A percentile compares a stretch with the other conserved stretches of the same genome.
Conservation (phyloP, 2,329 filamentous ascomycete genomes). For the Verticillium zaregamsianum region DNA sequence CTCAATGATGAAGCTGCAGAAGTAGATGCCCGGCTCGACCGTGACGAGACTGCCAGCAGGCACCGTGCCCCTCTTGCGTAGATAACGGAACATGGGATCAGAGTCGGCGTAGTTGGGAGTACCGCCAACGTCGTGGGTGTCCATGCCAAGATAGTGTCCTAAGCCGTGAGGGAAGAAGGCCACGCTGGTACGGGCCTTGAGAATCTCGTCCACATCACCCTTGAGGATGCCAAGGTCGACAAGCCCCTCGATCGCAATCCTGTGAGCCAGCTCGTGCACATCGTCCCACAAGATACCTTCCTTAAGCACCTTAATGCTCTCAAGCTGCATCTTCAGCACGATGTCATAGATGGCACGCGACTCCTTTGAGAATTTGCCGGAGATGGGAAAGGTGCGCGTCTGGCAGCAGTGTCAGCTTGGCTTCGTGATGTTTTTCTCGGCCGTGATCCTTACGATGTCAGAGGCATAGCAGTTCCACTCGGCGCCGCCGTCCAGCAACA, state of each 20-base stretch:
- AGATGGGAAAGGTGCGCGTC: constrained; percentile 84
- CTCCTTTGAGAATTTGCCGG: constrained; percentile 65
- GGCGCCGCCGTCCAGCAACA: constrained; percentile 80
- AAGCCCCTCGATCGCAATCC: constrained; percentile 76
- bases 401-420: constrained; percentile 25
- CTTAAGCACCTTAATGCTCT: constrained; percentile 69
- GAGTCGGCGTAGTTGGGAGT: constrained; percentile 73
- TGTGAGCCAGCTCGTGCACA: constrained; percentile 75
- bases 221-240: constrained; percentile 70
- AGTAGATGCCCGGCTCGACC: constrained; percentile 93
- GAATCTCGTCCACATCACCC: constrained; percentile 65
- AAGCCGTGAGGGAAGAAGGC: constrained; percentile 92
- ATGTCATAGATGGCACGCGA: constrained; percentile 74
- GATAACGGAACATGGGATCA: constrained; percentile 82
- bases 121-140: constrained; percentile 84
- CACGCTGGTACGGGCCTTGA: constrained; percentile 73
- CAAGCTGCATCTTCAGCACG: constrained; percentile 81
- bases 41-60: constrained; percentile 80
- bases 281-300: constrained; percentile 76
- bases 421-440: neutral
- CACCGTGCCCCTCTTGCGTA: constrained; percentile 71
- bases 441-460: constrained; percentile 46
- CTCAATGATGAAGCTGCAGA: constrained; percentile 83
- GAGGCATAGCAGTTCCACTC: constrained; percentile 72
- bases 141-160: constrained; percentile 87